These are phyloP conservation scores for Digitaria exilis DNA, from an alignment of 202 grass and related monocot species.

Conservation along the genomic window DNA sequence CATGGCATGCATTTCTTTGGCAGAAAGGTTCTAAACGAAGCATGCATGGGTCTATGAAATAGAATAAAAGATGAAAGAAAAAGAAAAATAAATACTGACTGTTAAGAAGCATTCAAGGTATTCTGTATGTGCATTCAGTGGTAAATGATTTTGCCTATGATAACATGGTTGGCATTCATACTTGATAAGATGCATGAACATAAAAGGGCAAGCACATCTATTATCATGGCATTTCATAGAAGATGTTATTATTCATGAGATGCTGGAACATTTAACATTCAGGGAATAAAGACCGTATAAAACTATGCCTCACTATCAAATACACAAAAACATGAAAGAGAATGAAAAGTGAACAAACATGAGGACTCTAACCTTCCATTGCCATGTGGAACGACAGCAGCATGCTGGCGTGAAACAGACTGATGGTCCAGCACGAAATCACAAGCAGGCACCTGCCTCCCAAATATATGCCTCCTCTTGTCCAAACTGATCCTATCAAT, in stretches of 20 bases:
- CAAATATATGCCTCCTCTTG: conserved; percentile 90
- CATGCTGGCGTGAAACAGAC: conserved; percentile 94
- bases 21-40: conserved; percentile 22
- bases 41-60: too few species aligned
- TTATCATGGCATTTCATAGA: not conserved
- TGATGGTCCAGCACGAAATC: conserved; percentile 97
- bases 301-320: not conserved
- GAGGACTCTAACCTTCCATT: conserved; percentile 75
- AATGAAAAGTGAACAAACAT: conserved; percentile 18
- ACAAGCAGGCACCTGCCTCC: conserved; percentile 80
- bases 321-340: not conserved
- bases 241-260: not conserved
- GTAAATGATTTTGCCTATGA: not conserved
- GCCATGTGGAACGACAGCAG: conserved; percentile 86
- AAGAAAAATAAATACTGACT: too few species aligned
- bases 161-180: not conserved
- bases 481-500: conserved; percentile 90
- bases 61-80: too few species aligned
- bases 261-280: not conserved
- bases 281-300: conserved; percentile 9
- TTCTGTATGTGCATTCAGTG: not conserved
- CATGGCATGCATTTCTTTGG: not conserved
- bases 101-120: conserved; percentile 3
- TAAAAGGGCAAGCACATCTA: conserved; percentile 9
- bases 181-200: not conserved